A percentile compares a stretch with the other conserved stretches of the same genome.
Conservation (phyloP, 495 filamentous ascomycete genomes). For the Lophiostoma macrostomum region DNA sequence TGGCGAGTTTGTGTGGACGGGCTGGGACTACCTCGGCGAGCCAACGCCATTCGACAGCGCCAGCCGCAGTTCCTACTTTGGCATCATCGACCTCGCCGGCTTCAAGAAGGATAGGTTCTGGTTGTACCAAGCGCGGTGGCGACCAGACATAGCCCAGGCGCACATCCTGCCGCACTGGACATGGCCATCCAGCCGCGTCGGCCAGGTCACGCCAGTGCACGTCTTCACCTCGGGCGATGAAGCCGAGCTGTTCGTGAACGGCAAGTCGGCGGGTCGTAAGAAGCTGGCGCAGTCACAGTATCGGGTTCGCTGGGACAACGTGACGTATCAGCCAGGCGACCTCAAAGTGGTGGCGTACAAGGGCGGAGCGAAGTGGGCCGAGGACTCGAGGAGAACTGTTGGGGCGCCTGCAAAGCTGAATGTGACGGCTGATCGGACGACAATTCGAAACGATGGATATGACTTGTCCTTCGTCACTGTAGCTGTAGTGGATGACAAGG, state of each 20-base stretch:
- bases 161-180: slow-evolving; percentile 53
- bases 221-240: slow-evolving; percentile 48
- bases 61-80: slow-evolving; percentile 46
- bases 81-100: slow-evolving; percentile 52
- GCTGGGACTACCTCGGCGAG: slow-evolving; percentile 53
- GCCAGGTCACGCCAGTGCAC: slow-evolving; percentile 48
- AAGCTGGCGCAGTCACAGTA: slow-evolving; percentile 39
- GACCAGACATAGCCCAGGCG: slow-evolving; percentile 42
- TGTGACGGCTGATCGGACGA: slow-evolving; percentile 40
- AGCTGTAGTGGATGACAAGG: slow-evolving; percentile 43
- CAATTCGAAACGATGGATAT: slow-evolving; percentile 41
- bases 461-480: slow-evolving; percentile 47
- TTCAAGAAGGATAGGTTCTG: slow-evolving; percentile 52
- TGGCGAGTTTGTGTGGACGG: slow-evolving; percentile 53
- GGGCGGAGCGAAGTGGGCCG: slow-evolving; percentile 44
- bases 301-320: slow-evolving; percentile 50
- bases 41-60: slow-evolving; percentile 45
- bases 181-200: slow-evolving; percentile 48
- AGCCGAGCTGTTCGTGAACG: slow-evolving; percentile 51
- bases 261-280: slow-evolving; percentile 41
- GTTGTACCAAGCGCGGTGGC: slow-evolving; percentile 50
- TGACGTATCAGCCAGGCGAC: slow-evolving; percentile 46
- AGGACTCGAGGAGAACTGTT: slow-evolving; percentile 39
- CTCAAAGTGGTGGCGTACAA: slow-evolving; percentile 46
- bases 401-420: slow-evolving; percentile 37